Conservation (phyloP, 176 grass and related monocot genomes). For the Juncus inflexus region DNA sequence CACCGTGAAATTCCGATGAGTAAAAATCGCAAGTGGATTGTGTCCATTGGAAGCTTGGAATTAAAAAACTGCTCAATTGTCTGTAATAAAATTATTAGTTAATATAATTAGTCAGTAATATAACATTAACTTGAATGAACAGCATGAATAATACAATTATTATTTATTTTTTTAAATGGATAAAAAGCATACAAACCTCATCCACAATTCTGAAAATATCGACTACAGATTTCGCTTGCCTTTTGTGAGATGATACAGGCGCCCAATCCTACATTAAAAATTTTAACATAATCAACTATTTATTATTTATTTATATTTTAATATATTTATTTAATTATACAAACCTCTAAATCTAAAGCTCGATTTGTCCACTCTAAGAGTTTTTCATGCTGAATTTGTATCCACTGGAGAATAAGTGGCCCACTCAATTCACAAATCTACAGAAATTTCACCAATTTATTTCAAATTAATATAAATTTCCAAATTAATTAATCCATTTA, state of each 20-base stretch:
- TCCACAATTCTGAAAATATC: conserved; percentile 90
- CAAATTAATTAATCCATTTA: not conserved
- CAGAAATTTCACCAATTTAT: not conserved
- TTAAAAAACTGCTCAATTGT: conserved; percentile 79
- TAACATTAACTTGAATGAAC: not conserved
- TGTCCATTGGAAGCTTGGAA: conserved; percentile 59
- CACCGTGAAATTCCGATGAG: conserved; percentile 68
- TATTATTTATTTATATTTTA: not conserved
- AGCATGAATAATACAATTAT: too few species aligned
- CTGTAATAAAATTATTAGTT: conserved; percentile 40
- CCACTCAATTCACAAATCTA: conserved; percentile 49
- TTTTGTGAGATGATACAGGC: conserved; percentile 65
- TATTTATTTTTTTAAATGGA: too few species aligned
- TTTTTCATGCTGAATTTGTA: conserved; percentile 78
- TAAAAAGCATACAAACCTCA: conserved; percentile 51
- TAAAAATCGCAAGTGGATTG: conserved; percentile 68
- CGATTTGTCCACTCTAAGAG: conserved; percentile 87
- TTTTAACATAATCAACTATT: not conserved
- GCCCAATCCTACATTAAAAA: conserved; percentile 52
- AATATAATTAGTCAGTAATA: conserved; percentile 12
- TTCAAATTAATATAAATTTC: conserved; percentile 18
- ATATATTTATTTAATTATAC: conserved; percentile 19
- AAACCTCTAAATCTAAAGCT: conserved; percentile 74
- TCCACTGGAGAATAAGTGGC: conserved; percentile 83
- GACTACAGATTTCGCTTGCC: conserved; percentile 64